Evolutionary conservation across 257 asterid species (phyloP), one percentile per base, ranked within the genome.

Genomic region (Solanum bulbocastanum): DNA sequence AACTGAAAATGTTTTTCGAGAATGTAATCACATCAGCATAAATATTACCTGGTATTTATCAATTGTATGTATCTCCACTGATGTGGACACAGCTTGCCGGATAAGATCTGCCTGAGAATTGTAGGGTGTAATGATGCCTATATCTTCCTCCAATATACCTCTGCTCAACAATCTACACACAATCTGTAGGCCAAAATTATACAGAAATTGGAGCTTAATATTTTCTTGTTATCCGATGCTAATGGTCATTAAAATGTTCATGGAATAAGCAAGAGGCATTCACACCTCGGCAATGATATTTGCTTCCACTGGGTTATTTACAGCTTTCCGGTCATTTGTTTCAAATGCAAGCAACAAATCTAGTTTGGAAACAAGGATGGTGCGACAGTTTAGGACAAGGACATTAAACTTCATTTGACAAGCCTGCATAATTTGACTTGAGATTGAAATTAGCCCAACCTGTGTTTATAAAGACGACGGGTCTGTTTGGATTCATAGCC

Each of bases 101-200:
- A 96, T 93, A 87, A 94, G 94, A 90, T 94, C 93, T 86, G 94
- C 95, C 93, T 96, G 99, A 88, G 98, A 90, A 91, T 97, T 97
- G 90, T 96, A 97, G 42, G 99, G 99, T 83, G 99, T 96, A 90
- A 97, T 97, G 89, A 97, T 91, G 87, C 99, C 99, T 88, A 97
- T 95, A 39, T 92, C 94, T 86, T 92, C 93, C 87, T 91, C 95
- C 90, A 91, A 92, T 87, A 96, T 92, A 87, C 99, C 98, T 89
- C 95, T 87, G 23, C 85, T 89, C 83, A 94, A 83, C 90, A 97
- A 90, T 71, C 90, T 89, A 83, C 92, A 89, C 84, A 92, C 83
- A 37, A 93, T 92, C 98, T 97, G 85, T 88, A 86, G 23, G 74
- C 76, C 73, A 60, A 87, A 35, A 81, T 81, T 49, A 81, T 79